Base-by-base conservation (phyloP, 768 basidiomycete genomes). In the Omphalotus guepiniiformis region DNA sequence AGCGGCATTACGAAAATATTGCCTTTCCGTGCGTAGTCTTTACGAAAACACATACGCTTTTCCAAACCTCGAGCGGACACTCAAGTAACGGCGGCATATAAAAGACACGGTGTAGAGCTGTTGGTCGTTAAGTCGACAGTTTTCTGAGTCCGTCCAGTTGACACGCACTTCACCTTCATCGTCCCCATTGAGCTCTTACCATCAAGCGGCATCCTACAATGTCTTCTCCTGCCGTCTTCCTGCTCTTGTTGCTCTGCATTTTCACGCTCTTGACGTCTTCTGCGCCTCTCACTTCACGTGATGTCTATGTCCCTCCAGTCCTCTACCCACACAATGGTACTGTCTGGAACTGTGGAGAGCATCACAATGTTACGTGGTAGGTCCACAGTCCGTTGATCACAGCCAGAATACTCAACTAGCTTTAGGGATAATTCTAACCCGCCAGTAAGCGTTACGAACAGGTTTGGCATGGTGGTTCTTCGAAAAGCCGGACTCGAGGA, bases 361-460 rank as follows among this genome's bases (percentile, higher is more conserved):
- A 16, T 13, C 48, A 58, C 19, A 57, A 58, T 29, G 62, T 68
- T 28, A 57, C 40, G n/a, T 69, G 65, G 67, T 64, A 48, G 28
- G 63, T 56, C 5, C 8, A 22, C 16, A 9, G 6, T 25, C 9
- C 27, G 15, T 22, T 13, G 37, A 27, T 7, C 22, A 32, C 25
- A 34, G 19, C 32, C 25, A 27, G 18, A n/a, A 7, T 13, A 3
- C 15, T 42, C n/a, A 23, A 30, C 25, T 35, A 35, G 21, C 18
- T 6, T 13, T 35, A 65, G 63, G 64, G 48, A 65, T 42, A 42
- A 28, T 18, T 35, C 18, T 3, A 39, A 35, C 28, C 13, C 41
- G 19, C 64, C 64, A 22, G 1, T 11, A 2, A 0, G 49, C 1
- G 52, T 66, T 49, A 66, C 65, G 22, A 58, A 65, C 47, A 1